Percentiles rank a stretch among this genome's conserved stretches.
Evolutionary conservation across 108 stramenopile species (phyloP).

Genomic region (Conticribra guillardii): DNA sequence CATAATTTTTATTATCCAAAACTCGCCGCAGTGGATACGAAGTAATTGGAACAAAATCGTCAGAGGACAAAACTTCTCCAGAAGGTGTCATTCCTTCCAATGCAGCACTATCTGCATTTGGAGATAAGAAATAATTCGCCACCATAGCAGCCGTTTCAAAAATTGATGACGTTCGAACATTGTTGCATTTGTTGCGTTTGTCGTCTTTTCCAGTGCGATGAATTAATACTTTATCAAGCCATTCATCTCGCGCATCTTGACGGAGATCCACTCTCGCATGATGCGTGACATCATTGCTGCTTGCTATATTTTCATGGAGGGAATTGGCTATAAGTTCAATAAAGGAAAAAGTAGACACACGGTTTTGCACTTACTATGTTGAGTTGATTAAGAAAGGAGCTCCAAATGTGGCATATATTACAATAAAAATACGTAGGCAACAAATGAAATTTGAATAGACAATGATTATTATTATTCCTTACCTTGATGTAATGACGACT

Average conservation of each 20-base stretch:
- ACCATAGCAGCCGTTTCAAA: constrained; percentile 14
- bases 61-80: constrained; percentile 2
- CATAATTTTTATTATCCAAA: not conserved
- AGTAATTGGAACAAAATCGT: not conserved
- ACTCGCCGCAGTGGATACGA: not conserved
- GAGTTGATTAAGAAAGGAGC: too few species aligned
- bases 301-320: too few species aligned
- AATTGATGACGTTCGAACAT: not conserved
- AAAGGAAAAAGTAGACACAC: too few species aligned
- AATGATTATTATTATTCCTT: too few species aligned
- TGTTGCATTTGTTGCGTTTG: not conserved
- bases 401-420: too few species aligned
- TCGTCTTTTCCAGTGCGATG: not conserved
- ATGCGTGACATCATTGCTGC: too few species aligned
- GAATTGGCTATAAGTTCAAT: too few species aligned
- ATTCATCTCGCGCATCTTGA: not conserved
- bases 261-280: not conserved
- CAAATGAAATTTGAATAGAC: too few species aligned
- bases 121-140: constrained; percentile 11
- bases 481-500: too few species aligned
- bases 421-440: too few species aligned
- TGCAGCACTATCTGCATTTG: constrained; percentile 1
- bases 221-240: not conserved
- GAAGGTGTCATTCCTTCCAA: not conserved
- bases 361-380: too few species aligned